Conservation (phyloP, 2,329 filamentous ascomycete genomes). For the Intubia oerlemansii region DNA sequence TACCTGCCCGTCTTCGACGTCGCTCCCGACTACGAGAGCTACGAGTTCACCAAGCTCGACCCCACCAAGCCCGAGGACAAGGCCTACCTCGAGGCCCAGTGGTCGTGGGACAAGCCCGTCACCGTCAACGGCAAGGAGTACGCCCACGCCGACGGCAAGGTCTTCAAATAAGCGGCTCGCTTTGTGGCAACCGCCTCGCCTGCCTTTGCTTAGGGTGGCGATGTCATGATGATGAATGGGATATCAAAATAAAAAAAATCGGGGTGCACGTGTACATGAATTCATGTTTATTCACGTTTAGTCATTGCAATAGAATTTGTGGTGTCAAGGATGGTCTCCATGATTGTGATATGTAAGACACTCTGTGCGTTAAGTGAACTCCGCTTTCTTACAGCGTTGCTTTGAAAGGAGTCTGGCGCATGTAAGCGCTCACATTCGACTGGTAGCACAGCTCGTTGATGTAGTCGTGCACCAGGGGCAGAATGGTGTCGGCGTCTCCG, state of each 20-base stretch:
- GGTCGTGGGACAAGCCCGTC: slow-evolving; percentile 80
- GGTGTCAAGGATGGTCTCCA: too few species aligned
- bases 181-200: too few species aligned
- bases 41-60: slow-evolving; percentile 93
- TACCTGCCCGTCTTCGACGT: slow-evolving; percentile 77
- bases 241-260: neutral
- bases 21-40: slow-evolving; percentile 92
- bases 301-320: too few species aligned
- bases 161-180: slow-evolving; percentile 66
- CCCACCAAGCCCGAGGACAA: slow-evolving; percentile 64
- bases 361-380: too few species aligned
- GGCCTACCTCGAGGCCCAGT: slow-evolving; percentile 68
- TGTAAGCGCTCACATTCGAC: slow-evolving; percentile 40
- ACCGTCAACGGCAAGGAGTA: slow-evolving; percentile 71
- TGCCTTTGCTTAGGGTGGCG: neutral
- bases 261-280: too few species aligned
- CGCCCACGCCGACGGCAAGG: slow-evolving; percentile 78
- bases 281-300: too few species aligned
- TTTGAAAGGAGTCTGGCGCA: slow-evolving; percentile 27
- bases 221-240: neutral
- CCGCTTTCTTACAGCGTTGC: too few species aligned
- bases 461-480: slow-evolving; percentile 40
- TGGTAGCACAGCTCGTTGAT: slow-evolving; percentile 31
- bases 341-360: too few species aligned
- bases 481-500: slow-evolving; percentile 20